phyloP scores from a whole-genome alignment of 208 protist genomes.

The Crithidia brevicula region DNA sequence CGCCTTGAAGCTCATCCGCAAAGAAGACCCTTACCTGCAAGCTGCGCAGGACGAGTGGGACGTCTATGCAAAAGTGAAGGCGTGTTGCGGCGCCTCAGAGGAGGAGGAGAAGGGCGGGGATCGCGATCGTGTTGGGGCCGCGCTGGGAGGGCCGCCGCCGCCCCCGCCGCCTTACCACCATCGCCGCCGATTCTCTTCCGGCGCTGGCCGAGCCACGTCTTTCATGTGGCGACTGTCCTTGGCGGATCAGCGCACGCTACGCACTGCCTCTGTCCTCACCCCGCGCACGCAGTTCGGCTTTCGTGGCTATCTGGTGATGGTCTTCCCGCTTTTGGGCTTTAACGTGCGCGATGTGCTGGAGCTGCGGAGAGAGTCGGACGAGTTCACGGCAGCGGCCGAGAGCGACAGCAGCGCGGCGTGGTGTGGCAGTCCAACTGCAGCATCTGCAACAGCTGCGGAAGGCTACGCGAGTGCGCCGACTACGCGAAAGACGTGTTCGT shows the following conservation, averaged over 20 bases:
- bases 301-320: constrained; percentile 59
- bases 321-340: constrained; percentile 63
- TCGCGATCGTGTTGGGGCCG: too few species aligned
- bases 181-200: neutral
- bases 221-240: constrained; percentile 8
- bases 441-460: too few species aligned
- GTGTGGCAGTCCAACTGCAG: too few species aligned
- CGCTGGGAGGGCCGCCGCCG: too few species aligned
- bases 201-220: neutral
- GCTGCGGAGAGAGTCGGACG: constrained; percentile 25
- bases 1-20: constrained; percentile 34
- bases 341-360: constrained; percentile 68
- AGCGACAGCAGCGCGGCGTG: too few species aligned
- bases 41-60: constrained; percentile 55
- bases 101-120: constrained; percentile 1
- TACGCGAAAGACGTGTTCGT: neutral
- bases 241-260: constrained; percentile 19
- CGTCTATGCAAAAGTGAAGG: constrained; percentile 42
- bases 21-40: constrained; percentile 41
- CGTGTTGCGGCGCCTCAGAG: constrained; percentile 16
- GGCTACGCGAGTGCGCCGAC: too few species aligned
- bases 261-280: constrained; percentile 15
- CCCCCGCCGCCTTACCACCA: neutral
- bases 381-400: neutral
- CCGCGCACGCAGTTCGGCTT: constrained; percentile 48